Conservation (phyloP, 2,329 filamentous ascomycete species). For the Calonectria ilicicola region DNA sequence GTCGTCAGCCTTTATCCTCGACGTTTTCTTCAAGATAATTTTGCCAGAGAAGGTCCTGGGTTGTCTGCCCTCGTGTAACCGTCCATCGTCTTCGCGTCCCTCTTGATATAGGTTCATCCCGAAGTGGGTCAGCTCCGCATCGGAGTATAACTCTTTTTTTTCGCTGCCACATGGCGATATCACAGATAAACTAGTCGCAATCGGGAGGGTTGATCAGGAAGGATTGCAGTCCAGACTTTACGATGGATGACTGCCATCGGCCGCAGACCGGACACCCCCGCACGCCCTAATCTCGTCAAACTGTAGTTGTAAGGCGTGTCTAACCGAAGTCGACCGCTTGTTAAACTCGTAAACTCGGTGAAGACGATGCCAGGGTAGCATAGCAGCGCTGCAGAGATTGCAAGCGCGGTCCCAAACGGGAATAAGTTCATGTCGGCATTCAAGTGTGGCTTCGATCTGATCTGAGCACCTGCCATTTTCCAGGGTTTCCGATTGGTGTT, state of each 20-base stretch:
- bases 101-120: constrained; percentile 10
- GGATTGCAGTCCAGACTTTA: background rate
- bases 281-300: constrained; percentile 19
- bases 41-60: background rate
- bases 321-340: background rate
- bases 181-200: constrained; percentile 3
- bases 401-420: background rate
- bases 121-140: constrained; percentile 23
- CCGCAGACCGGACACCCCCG: constrained; percentile 2
- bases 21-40: background rate
- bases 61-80: background rate
- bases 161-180: constrained; percentile 10
- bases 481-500: constrained; percentile 4
- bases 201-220: background rate
- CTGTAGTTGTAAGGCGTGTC: background rate
- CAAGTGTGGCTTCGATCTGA: background rate
- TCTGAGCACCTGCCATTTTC: background rate
- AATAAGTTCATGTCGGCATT: constrained; percentile 8
- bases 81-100: background rate
- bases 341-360: background rate
- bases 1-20: background rate
- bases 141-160: constrained; percentile 14
- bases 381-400: constrained; percentile 5
- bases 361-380: background rate
- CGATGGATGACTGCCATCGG: background rate